Percentiles rank a stretch among this genome's conserved stretches.
These are phyloP conservation scores for Dinochytrium kinnereticum DNA, from an alignment of 371 early-diverging fungal genomes.

Conservation along the genomic window DNA sequence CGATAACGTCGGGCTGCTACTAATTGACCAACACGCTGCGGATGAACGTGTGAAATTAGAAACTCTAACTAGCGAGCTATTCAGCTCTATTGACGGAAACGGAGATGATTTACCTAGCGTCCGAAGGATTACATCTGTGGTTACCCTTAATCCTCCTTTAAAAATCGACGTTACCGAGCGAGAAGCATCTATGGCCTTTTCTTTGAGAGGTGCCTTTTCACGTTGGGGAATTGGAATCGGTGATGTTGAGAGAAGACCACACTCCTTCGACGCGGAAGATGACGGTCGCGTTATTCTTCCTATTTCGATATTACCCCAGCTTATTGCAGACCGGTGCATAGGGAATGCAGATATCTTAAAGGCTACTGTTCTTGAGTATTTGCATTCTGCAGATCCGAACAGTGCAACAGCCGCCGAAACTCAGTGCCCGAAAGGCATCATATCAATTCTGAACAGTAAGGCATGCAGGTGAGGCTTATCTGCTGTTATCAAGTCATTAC, in stretches of 20 bases:
- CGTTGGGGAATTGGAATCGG: slow-evolving; percentile 68
- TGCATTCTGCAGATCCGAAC: slow-evolving; percentile 49
- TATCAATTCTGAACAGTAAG: slow-evolving; percentile 73
- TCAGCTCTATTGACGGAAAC: not conserved
- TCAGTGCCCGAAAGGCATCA: slow-evolving; percentile 67
- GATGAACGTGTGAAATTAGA: slow-evolving; percentile 82
- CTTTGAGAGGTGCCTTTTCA: slow-evolving; percentile 43
- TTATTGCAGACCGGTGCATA: slow-evolving; percentile 69
- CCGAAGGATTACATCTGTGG: slow-evolving; percentile 42
- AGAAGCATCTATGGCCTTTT: slow-evolving; percentile 46
- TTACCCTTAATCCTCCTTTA: slow-evolving; percentile 58
- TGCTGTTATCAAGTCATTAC: not conserved
- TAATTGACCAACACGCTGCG: slow-evolving; percentile 87
- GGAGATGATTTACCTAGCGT: too few relatives aligned
- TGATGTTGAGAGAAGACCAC: slow-evolving; percentile 1
- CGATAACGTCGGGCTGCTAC: slow-evolving; percentile 38
- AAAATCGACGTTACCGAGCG: slow-evolving; percentile 49
- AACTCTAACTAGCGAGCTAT: slow-evolving; percentile 1
- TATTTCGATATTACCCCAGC: slow-evolving; percentile 56
- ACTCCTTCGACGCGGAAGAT: not conserved
- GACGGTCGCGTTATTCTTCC: slow-evolving; percentile 41
- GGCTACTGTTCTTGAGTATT: slow-evolving; percentile 59
- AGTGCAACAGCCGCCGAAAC: slow-evolving; percentile 30
- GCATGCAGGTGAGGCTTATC: slow-evolving; percentile 68
- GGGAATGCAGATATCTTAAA: slow-evolving; percentile 55